These are phyloP conservation scores for Acacia crassicarpa DNA, from an alignment of 306 rosid genomes.

Conservation along the genomic window DNA sequence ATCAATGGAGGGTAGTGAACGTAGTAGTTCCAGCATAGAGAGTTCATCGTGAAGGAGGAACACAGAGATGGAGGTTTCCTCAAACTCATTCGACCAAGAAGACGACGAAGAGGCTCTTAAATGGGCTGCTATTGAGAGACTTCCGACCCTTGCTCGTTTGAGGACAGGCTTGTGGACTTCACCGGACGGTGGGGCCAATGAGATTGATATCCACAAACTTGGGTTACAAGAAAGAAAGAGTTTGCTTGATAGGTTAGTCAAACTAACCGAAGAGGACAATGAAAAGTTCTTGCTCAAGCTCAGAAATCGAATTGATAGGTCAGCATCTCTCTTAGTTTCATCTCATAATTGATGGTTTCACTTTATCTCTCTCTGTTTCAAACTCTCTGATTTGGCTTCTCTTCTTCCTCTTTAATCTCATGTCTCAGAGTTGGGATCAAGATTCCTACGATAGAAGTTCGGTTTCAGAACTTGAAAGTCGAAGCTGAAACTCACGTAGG, in stretches of 20 bases:
- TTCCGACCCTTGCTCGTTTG: slow-evolving; percentile 47
- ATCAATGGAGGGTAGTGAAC: slow-evolving; percentile 39
- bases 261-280: slow-evolving; percentile 73
- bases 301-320: slow-evolving; percentile 68
- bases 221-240: slow-evolving; percentile 63
- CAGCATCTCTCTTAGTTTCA: neutral
- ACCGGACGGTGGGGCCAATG: slow-evolving; percentile 53
- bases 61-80: slow-evolving; percentile 40
- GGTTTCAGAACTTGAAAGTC: slow-evolving; percentile 62
- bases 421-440: slow-evolving; percentile 69
- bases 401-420: neutral
- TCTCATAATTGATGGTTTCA: neutral
- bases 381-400: neutral
- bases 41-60: slow-evolving; percentile 50
- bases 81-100: slow-evolving; percentile 36
- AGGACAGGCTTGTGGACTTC: slow-evolving; percentile 41
- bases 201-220: slow-evolving; percentile 64
- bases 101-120: slow-evolving; percentile 55
- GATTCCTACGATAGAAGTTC: slow-evolving; percentile 76
- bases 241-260: slow-evolving; percentile 67
- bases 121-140: slow-evolving; percentile 52
- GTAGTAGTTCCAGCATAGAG: slow-evolving; percentile 36
- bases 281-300: slow-evolving; percentile 81
- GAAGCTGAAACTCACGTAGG: slow-evolving; percentile 80
- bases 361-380: neutral